A percentile compares a stretch with the other conserved stretches of the same genome.
Conservation (phyloP, 2,329 filamentous ascomycete species). For the Boeremia exigua region DNA sequence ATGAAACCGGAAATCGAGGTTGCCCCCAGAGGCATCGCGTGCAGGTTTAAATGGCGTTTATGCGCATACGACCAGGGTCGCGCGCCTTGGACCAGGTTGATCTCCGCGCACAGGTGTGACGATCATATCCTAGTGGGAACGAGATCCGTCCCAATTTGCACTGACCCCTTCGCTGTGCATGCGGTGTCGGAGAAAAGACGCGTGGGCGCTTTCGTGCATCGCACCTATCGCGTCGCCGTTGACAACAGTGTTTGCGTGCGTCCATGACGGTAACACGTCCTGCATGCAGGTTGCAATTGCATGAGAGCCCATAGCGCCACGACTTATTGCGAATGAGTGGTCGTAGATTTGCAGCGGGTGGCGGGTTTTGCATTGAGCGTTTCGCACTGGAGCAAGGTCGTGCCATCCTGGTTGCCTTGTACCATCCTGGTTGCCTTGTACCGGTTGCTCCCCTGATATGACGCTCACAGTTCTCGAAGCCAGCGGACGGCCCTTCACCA, state of each 20-base stretch:
- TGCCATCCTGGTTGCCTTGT: conserved; percentile 14
- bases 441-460: conserved; percentile 16
- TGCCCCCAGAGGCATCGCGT: conserved; percentile 15
- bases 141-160: conserved; percentile 8
- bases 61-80: conserved; percentile 15
- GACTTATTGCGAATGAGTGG: conserved; percentile 13
- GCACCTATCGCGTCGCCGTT: conserved; percentile 8
- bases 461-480: conserved; percentile 12
- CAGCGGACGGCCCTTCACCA: conserved; percentile 7
- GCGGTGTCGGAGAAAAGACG: conserved; percentile 12
- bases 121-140: conserved; percentile 24
- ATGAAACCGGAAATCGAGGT: conserved; percentile 24
- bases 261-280: conserved; percentile 12
- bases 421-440: conserved; percentile 6
- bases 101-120: conserved; percentile 17
- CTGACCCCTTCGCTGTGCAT: conserved; percentile 21
- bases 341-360: conserved; percentile 13
- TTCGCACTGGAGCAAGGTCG: conserved; percentile 14
- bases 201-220: conserved; percentile 4
- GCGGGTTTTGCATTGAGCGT: conserved; percentile 19
- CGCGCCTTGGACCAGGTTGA: conserved; percentile 12
- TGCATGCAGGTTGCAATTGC: neutral
- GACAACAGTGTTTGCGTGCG: conserved; percentile 14
- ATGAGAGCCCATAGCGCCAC: conserved; percentile 4
- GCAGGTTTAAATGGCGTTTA: conserved; percentile 20